Evolutionary conservation across 495 filamentous ascomycete species (phyloP), one percentile per base, ranked within the genome.

Genomic region (Hypoxylon trugodes): DNA sequence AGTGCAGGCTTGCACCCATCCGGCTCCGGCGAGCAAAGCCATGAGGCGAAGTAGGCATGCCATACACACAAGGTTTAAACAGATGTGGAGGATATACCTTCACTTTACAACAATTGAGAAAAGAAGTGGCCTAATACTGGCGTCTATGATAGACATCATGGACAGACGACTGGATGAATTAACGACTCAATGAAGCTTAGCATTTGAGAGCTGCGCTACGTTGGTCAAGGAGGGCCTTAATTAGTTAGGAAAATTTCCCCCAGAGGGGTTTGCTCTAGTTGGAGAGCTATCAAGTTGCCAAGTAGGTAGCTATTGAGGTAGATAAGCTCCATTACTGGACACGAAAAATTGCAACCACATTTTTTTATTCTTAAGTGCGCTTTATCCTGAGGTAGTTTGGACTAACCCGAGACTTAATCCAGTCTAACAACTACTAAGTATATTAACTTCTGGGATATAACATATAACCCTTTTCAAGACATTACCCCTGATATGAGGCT

Each of bases 1-100:
- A 83, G 81, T 51, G 72, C 78, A 0, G 81, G 80, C 5, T 43
- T 77, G 24, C 59, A 41, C 6, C 22, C 35, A 3, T 45, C 6
- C 6, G 65, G 53, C 19, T 45, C 6, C 6, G 65, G 53, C 19
- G 54, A 62, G 4, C 65, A 56, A 26, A 42, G 4, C 19, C 53
- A 42, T 33, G 65, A 52, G n/a, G 19, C 24, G 24, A 64, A 64
- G 42, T 63, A 68, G 36, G 13, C n/a, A 24, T 25, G 22, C n/a
- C 33, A 6, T 24, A 28, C 24, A 33, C 45, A 22, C 24, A 24
- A 16, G 24, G 4, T 15, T 26, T 10, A 36, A 12, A 6, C 4
- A 6, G 30, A 24, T 35, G 9, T 52, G 22, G n/a, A 24, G n/a
- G n/a, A n/a, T n/a, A n/a, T n/a, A n/a, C n/a, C n/a, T n/a, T n/a